Evolutionary conservation across 345 rosid genomes (phyloP), one percentile per base, ranked within the genome.

Genomic region (Noccaea caerulescens): DNA sequence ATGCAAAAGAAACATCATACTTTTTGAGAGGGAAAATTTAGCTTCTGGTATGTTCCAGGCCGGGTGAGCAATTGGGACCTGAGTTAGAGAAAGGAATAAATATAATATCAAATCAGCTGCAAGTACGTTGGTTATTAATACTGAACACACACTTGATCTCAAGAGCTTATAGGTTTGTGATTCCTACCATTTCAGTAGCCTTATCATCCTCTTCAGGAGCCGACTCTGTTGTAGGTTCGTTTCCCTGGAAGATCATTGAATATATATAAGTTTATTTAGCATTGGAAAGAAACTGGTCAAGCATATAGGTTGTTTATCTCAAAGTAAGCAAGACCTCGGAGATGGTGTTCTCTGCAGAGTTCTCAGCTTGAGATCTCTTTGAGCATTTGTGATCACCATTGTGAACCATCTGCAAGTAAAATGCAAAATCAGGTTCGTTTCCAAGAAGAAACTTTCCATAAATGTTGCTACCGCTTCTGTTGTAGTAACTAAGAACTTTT

Each of bases 381-480:
- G 79, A 18, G 73, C 96, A 87, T 79, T 85, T 83, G 68, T 89
- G 94, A 9, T 77, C 88, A 13, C 96, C 94, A 71, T 80, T 83
- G 52, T 82, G 83, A 81, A 92, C 86, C 81, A 80, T 85, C 98
- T 92, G 73, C 80, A 78, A 73, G 59, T 39, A 44, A 16, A 36
- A 70, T 36, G 12, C 18, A 66, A 50, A 45, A 68, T 38, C 37
- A 75, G 33, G 9, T 62, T 52, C 4, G 12, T 5, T 34, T 70
- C 47, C 51, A 13, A 30, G 42, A 50, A 57, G 41, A 59, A 37
- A n/a, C 11, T 53, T n/a, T 34, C 33, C 27, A 65, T 8, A 58
- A 39, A 3, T 8, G 66, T 68, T 30, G 18, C 14, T 11, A 38
- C 23, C 11, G 44, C 43, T 67, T 3, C 60, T 56, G 44, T 20